A percentile compares a stretch with the other conserved stretches of the same genome.
Evolutionary conservation across 805 yeast genomes (phyloP).

Genomic region (Kockiozyma suomiensis): DNA sequence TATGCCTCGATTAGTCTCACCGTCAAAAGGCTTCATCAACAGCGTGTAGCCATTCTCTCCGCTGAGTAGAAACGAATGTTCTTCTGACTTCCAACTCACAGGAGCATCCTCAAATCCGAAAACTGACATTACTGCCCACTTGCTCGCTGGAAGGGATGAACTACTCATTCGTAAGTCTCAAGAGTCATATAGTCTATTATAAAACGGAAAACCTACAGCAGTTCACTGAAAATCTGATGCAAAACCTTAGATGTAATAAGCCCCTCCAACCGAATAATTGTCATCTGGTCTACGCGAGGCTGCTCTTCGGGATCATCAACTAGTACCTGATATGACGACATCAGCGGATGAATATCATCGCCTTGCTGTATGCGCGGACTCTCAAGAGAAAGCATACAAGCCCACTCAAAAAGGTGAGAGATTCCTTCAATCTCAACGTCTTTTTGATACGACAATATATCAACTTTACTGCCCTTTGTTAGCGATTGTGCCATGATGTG

Average conservation of each 20-base stretch:
- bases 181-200: too few species aligned
- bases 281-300: neutral
- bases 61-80: constrained; percentile 23
- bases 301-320: constrained; percentile 7
- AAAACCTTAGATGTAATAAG: constrained; percentile 8
- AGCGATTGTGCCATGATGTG: neutral
- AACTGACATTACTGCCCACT: constrained; percentile 25
- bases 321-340: constrained; percentile 28
- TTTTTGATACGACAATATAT: neutral
- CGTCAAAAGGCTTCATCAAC: constrained; percentile 7
- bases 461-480: neutral
- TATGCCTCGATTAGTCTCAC: neutral
- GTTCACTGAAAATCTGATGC: constrained; percentile 1
- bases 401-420: constrained; percentile 28
- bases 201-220: constrained; percentile 14
- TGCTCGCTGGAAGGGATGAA: neutral
- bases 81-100: constrained; percentile 30
- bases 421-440: constrained; percentile 20
- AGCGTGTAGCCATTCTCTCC: constrained; percentile 29
- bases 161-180: neutral
- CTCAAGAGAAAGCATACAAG: constrained; percentile 13
- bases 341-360: constrained; percentile 6
- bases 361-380: constrained; percentile 9
- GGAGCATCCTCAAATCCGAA: constrained; percentile 34
- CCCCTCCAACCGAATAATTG: constrained; percentile 19